A percentile compares a stretch with the other conserved stretches of the same genome.
phyloP scores from a whole-genome alignment of 345 rosid species.

The Pelargonium nanum region DNA sequence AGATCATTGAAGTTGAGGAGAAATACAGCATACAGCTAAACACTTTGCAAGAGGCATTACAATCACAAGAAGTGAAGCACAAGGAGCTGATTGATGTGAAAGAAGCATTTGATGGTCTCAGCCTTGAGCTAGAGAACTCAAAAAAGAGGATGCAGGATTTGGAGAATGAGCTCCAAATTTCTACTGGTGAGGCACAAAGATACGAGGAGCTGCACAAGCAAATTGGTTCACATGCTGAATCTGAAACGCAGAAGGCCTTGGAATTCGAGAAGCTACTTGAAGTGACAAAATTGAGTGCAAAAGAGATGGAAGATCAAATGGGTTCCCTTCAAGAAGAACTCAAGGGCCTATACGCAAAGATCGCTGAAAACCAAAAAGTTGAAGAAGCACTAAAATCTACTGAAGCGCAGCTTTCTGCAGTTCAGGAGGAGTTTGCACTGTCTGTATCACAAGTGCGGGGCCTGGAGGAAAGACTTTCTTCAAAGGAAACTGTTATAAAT shows the following conservation, averaged over 20 bases:
- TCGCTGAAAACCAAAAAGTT: slow-evolving; percentile 53
- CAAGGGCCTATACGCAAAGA: slow-evolving; percentile 49
- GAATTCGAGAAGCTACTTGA: slow-evolving; percentile 72
- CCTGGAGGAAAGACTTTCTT: slow-evolving; percentile 48
- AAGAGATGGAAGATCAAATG: slow-evolving; percentile 58
- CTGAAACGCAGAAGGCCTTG: slow-evolving; percentile 57
- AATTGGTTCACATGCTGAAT: slow-evolving; percentile 68
- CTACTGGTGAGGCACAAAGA: slow-evolving; percentile 53
- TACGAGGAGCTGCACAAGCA: slow-evolving; percentile 75
- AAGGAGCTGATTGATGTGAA: slow-evolving; percentile 65
- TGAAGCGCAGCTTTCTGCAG: slow-evolving; percentile 44
- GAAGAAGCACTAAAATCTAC: slow-evolving; percentile 62
- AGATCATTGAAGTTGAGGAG: slow-evolving; percentile 54
- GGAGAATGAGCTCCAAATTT: slow-evolving; percentile 49
- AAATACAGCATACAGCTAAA: slow-evolving; percentile 45
- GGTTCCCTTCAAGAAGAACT: slow-evolving; percentile 55
- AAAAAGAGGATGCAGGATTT: slow-evolving; percentile 52
- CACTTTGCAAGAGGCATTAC: slow-evolving; percentile 51
- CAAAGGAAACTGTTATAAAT: slow-evolving; percentile 47
- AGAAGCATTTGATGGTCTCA: slow-evolving; percentile 60
- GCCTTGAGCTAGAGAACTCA: slow-evolving; percentile 53
- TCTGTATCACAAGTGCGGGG: slow-evolving; percentile 52
- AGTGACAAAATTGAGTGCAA: slow-evolving; percentile 39
- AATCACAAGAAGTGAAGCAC: slow-evolving; percentile 58
- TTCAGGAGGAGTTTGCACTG: slow-evolving; percentile 52